A percentile compares a stretch with the other conserved stretches of the same genome.
phyloP scores from a whole-genome alignment of 495 filamentous ascomycete genomes.

The Lophiotrema nucula region DNA sequence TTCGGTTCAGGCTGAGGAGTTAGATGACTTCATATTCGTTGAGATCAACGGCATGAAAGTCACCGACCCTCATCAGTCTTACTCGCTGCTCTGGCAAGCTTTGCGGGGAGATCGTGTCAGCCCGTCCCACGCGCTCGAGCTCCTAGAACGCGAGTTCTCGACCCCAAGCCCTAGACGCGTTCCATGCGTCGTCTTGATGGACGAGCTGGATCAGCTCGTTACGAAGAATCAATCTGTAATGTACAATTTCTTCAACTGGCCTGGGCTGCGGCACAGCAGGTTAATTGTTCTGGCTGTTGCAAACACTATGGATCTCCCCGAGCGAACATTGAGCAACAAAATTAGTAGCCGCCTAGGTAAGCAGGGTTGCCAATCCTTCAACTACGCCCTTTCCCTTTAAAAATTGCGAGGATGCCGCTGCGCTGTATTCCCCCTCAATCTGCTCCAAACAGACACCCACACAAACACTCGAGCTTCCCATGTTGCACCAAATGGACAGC shows the following conservation, averaged over 20 bases:
- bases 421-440: constrained; percentile 10
- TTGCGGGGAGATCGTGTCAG: constrained; percentile 89
- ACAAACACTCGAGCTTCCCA: background rate
- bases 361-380: constrained; percentile 26
- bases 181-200: constrained; percentile 97
- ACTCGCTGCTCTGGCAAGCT: constrained; percentile 94
- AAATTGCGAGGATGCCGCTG: constrained; percentile 1
- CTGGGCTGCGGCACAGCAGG: constrained; percentile 82
- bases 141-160: constrained; percentile 88
- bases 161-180: constrained; percentile 85
- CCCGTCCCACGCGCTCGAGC: constrained; percentile 83
- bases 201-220: constrained; percentile 96
- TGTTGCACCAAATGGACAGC: constrained; percentile 11
- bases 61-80: constrained; percentile 95
- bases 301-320: constrained; percentile 98
- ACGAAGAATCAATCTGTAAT: constrained; percentile 98
- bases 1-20: constrained; percentile 81
- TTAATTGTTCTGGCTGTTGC: constrained; percentile 96
- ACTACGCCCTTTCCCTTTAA: constrained; percentile 6
- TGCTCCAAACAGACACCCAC: constrained; percentile 16
- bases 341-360: constrained; percentile 83
- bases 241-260: constrained; percentile 99
- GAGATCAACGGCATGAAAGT: constrained; percentile 99
- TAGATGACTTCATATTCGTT: constrained; percentile 98
- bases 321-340: constrained; percentile 95